Base-by-base conservation (phyloP, 345 rosid species). In the Moricandia moricandioides region DNA sequence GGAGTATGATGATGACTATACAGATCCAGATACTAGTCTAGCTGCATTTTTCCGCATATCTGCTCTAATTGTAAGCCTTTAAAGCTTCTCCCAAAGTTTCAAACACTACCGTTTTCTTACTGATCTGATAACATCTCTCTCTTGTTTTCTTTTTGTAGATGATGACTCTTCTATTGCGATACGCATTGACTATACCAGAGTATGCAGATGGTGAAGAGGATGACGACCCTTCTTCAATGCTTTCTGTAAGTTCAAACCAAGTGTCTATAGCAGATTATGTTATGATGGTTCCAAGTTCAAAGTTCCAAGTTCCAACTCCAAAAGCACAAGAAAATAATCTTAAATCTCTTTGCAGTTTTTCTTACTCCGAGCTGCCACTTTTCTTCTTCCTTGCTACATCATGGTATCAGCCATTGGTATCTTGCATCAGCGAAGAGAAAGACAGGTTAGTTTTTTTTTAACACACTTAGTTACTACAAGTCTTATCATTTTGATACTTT, bases 331-430 rank as follows among this genome's bases (percentile, higher is more conserved):
- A 10, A 3, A 39, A 47, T 47, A 13, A 35, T 65, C 7, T 60
- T 52, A 51, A 17, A 35, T 65, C 65, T 37, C 11, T 72, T 67
- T 68, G 69, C 89, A 95, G 99, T 85, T 87, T 83, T 95, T 91
- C 85, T 79, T 95, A 81, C 86, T 85, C 51, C 85, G 91, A 16
- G 86, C 91, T n/a, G 87, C 85, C 56, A 88, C 88, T 17, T 88
- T 92, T 82, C 93, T 90, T 81, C 86, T 96, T 70, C 97, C 99
- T 11, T 96, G 99, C 80, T 96, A 96, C 82, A 92, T 96, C 74
- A 96, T 96, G 99, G 98, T 96, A 29, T 91, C 98, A 96, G 97
- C 97, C 51, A 87, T 96, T 69, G 88, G 92, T 79, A 87, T 91
- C 69, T 77, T 96, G 82, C 98, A 96, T 78, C 94, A 88, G 1